These are phyloP conservation scores for Lactuca sativa DNA, from an alignment of 129 eudicot species.

Conservation along the genomic window DNA sequence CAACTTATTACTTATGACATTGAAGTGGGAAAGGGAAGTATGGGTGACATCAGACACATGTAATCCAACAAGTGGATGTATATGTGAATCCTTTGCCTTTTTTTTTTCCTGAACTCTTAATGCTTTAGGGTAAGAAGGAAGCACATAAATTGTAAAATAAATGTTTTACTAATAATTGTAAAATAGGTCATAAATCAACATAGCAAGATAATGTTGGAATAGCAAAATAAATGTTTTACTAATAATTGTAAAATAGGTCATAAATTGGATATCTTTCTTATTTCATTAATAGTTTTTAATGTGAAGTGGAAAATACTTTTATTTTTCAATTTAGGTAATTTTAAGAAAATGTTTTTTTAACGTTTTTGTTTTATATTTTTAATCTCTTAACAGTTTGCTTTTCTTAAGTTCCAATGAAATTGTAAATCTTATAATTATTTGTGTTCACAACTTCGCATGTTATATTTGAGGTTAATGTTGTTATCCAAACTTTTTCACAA, in stretches of 20 bases:
- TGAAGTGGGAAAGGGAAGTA: too few species aligned
- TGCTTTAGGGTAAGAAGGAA: too few species aligned
- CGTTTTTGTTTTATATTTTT: slow-evolving; percentile 12
- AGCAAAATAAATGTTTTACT: not conserved
- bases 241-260: slow-evolving; percentile 36
- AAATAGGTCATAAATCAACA: not conserved
- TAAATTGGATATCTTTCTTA: slow-evolving; percentile 23
- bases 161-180: too few species aligned
- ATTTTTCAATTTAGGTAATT: slow-evolving; percentile 23
- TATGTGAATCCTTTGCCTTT: too few species aligned
- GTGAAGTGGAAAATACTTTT: slow-evolving; percentile 9
- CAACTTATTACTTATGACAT: too few species aligned
- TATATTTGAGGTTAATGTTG: not conserved
- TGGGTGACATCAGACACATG: too few species aligned
- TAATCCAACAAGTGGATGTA: too few species aligned
- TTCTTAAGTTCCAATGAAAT: not conserved
- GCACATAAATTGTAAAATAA: too few species aligned
- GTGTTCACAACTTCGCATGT: not conserved
- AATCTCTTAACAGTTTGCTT: not conserved
- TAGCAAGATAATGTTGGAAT: slow-evolving; percentile 23
- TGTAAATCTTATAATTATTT: not conserved
- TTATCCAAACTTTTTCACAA: not conserved
- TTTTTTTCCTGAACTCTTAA: too few species aligned
- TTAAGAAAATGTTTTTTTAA: slow-evolving; percentile 24
- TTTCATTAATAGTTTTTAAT: slow-evolving; percentile 15